Base-by-base conservation (phyloP, 192 early-diverging fungal species). In the Backusella luteola region DNA sequence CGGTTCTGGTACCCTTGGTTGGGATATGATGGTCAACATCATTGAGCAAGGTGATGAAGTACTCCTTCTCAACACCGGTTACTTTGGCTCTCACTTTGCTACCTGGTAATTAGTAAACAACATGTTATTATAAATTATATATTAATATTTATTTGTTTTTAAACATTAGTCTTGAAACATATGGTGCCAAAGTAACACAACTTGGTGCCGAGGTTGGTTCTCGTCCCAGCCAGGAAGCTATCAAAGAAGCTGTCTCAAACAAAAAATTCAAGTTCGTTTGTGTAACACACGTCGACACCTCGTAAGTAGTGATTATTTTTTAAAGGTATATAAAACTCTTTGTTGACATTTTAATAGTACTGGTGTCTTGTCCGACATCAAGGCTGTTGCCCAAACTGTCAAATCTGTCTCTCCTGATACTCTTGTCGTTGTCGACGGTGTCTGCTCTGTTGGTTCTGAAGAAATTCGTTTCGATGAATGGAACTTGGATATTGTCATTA, bases 1-100 rank as follows among this genome's bases (percentile, higher is more conserved):
- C 39, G 97, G 96, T 69, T 97, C 96, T 17, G 97, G 96, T n/a
- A 99, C 96, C 9, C 86, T 97, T 35, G 95, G 95, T 17, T 99
- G 97, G 97, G 97, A 99, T 87, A 93, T 95, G 89, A 93, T 93
- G 36, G 94, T 94, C 26, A 99, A 99, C 85, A 84, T 98, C 63
- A 76, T 97, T 17, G 95, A 97, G 85, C 90, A 90, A 41, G 94
- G 92, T 44, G 96, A 99, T 79, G 84, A 91, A 73, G 97, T 91
- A 34, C 88, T 99, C 42, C 93, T 97, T 12, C 81, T 97, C 80
- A 94, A 92, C 82, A 96, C 94, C 34, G 97, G 97, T 6, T 94
- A 96, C 86, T 99, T 99, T 91, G 96, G 96, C 67, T 95, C 97
- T 85, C 93, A 94, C 79, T 94, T 99, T 74, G 95, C 90, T 59